Evolutionary conservation across 495 filamentous ascomycete species (phyloP).

Genomic region (Neurospora sp.): DNA sequence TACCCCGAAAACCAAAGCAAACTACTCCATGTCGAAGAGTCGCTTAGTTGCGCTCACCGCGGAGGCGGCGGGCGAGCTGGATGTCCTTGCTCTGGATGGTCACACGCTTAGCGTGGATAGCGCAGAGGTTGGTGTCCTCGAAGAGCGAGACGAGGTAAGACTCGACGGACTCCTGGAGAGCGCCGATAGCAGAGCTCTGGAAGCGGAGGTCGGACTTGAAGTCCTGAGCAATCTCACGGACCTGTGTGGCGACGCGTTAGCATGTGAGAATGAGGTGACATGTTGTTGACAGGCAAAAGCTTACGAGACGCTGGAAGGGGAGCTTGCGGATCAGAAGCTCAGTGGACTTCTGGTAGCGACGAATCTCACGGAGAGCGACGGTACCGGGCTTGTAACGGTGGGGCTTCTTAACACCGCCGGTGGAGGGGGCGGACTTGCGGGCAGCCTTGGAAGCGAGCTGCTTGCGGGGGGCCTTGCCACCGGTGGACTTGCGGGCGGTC

Average conservation of each 20-base stretch:
- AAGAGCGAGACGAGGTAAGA: slow-evolving; percentile 99
- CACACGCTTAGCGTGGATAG: slow-evolving; percentile 99
- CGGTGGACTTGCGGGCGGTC: slow-evolving; percentile 98
- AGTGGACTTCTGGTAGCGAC: slow-evolving; percentile 99
- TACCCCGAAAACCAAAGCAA: slow-evolving; percentile 3
- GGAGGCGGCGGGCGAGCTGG: slow-evolving; percentile 92
- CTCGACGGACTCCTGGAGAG: slow-evolving; percentile 99
- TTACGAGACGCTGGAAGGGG: slow-evolving; percentile 96
- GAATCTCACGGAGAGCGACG: slow-evolving; percentile 99
- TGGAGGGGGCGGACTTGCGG: slow-evolving; percentile 47
- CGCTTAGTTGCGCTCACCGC: slow-evolving; percentile 72
- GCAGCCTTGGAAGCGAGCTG: slow-evolving; percentile 59
- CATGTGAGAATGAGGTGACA: slow-evolving; percentile 2
- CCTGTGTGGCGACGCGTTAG: slow-evolving; percentile 31
- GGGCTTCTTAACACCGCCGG: slow-evolving; percentile 96
- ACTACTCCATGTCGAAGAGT: slow-evolving; percentile 5
- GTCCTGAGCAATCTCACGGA: slow-evolving; percentile 99
- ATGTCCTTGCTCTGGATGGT: slow-evolving; percentile 94
- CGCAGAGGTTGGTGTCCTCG: slow-evolving; percentile 99
- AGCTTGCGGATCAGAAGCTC: slow-evolving; percentile 99
- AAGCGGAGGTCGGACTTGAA: slow-evolving; percentile 99
- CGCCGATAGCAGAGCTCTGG: slow-evolving; percentile 99
- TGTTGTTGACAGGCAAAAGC: slow-evolving; percentile 11
- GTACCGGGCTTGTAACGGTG: slow-evolving; percentile 99
- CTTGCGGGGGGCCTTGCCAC: slow-evolving; percentile 99